Evolutionary conservation across 2,329 filamentous ascomycete genomes (phyloP).

Genomic region (Akanthomyces muscarius): DNA sequence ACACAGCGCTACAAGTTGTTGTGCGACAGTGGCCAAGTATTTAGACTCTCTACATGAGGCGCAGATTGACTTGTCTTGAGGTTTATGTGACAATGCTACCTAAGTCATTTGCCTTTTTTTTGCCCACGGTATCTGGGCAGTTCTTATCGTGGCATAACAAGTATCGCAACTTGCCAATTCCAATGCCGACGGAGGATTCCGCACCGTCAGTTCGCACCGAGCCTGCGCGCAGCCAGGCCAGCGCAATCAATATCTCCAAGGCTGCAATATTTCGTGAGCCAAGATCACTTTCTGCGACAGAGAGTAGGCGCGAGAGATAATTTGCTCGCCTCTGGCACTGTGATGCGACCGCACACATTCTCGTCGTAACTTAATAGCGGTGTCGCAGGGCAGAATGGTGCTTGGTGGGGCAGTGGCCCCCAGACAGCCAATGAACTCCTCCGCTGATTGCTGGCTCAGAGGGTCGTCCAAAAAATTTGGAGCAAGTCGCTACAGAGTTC

Average conservation of each 20-base stretch:
- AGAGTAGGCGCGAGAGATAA: not conserved
- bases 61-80: too few species aligned
- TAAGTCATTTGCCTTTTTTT: too few species aligned
- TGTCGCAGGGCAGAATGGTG: slow-evolving; percentile 6
- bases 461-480: slow-evolving; percentile 14
- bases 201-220: not conserved
- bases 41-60: too few species aligned
- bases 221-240: not conserved
- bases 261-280: not conserved
- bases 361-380: not conserved
- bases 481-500: not conserved
- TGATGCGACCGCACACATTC: too few species aligned
- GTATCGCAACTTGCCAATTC: not conserved
- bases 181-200: not conserved
- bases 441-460: not conserved
- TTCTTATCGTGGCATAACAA: not conserved
- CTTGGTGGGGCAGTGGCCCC: not conserved
- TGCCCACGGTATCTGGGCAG: slow-evolving; percentile 17
- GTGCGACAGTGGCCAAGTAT: not conserved
- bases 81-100: too few species aligned
- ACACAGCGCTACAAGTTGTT: not conserved
- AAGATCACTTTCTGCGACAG: too few species aligned
- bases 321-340: not conserved
- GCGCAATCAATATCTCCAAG: not conserved
- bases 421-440: not conserved